Base-by-base conservation (phyloP, 495 filamentous ascomycete genomes). In the Tuber calosporum region DNA sequence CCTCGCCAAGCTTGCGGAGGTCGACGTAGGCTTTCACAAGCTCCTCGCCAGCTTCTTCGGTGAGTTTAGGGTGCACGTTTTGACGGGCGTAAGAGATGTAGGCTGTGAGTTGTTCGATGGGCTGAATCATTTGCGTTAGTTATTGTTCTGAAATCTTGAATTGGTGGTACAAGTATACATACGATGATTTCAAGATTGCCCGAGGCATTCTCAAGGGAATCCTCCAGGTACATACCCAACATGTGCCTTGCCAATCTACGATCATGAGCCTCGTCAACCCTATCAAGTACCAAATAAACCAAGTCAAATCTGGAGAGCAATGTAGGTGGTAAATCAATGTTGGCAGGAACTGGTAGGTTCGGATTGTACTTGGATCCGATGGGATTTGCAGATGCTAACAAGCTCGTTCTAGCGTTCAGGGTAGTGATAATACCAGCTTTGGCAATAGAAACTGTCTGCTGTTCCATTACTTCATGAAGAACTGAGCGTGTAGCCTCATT, bases 361-460 rank as follows among this genome's bases (percentile, higher is more conserved):
- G 92, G 92, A 79, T 99, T 97, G 86, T 99, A 99, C 81, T 95
- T 92, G 83, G 92, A 95, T 74, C 95, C 95, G 79, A 99, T 98
- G 11, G 95, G 95, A 83, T 99, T 99, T 80, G 95, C 95, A 17
- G 94, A 98, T 17, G 95, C 95, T 38, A 99, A 87, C 78, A 99
- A 96, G 72, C 90, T 93, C 2, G 95, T 97, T 73, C 95, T 87
- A 66, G 95, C 95, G 81, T 99, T 99, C 74, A 99, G 86, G 1
- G 95, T 98, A 4, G 95, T 99, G 83, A 99, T 99, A 84, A 99
- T 99, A 79, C 95, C 95, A 1, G 95, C 95, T 85, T 99, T 99
- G 73, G 95, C 95, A 74, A 99, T 96, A 1, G 96, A 98, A 19
- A 99, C 94, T 1, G 95, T 99, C 85, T 99, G 95, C 83, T 99